phyloP scores from a whole-genome alignment of 116 monocot genomes.

The Posidonia oceanica region DNA sequence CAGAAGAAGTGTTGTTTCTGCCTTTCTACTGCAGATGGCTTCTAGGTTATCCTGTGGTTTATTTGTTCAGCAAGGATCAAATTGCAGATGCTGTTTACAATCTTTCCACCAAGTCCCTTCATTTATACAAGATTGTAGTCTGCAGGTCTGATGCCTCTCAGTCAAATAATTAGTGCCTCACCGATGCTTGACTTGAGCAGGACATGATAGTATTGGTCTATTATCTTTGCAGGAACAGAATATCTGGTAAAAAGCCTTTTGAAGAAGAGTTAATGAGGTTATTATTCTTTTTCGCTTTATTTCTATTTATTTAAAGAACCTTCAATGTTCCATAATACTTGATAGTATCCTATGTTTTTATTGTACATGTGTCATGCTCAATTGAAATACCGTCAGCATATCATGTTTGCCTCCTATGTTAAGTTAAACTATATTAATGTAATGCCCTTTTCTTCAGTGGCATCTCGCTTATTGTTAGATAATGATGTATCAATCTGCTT shows the following conservation, averaged over 20 bases:
- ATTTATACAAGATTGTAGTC: constrained; percentile 57
- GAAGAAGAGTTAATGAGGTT: constrained; percentile 73
- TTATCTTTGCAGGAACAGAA: constrained; percentile 27
- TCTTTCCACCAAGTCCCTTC: constrained; percentile 65
- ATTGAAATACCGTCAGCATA: too few species aligned
- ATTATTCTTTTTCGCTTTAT: neutral
- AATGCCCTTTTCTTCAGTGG: too few species aligned
- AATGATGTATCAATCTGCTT: too few species aligned
- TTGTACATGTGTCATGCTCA: too few species aligned
- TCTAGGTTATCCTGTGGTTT: constrained; percentile 92
- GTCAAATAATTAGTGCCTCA: neutral
- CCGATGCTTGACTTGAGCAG: too few species aligned
- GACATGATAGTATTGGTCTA: neutral
- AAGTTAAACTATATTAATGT: too few species aligned
- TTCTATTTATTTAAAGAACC: neutral
- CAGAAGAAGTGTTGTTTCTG: neutral
- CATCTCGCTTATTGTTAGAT: too few species aligned
- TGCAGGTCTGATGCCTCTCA: constrained; percentile 34
- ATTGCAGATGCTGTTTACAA: constrained; percentile 44
- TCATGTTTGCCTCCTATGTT: too few species aligned
- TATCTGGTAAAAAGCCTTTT: constrained; percentile 10
- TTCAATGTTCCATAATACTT: too few species aligned
- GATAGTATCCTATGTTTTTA: too few species aligned
- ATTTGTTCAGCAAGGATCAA: constrained; percentile 67
- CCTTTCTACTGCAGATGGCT: constrained; percentile 63